Base-by-base conservation (phyloP, 1,284 basidiomycete species). In the Lentinula novae-zelandiae region DNA sequence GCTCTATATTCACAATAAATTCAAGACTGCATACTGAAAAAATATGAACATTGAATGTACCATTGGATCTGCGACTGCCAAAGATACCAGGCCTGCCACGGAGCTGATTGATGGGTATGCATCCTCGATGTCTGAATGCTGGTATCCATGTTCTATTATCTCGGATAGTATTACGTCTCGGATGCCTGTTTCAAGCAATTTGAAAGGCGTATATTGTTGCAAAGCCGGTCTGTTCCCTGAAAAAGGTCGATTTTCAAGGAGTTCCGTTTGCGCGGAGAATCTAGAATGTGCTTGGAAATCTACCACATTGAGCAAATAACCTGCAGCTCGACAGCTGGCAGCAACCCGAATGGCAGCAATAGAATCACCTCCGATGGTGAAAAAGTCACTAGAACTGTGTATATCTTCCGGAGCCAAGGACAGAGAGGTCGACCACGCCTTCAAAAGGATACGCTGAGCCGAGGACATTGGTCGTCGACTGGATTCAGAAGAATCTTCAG, bases 281-380 rank as follows among this genome's bases (percentile, higher is more conserved):
- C 15, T 53, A 15, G 52, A 53, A 38, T 53, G 52, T 20, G 33
- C 38, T 53, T 38, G 52, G 52, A 53, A 53, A 34, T 53, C 52
- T 33, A 53, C 31, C 38, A 53, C 38, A 20, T 38, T 38, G 8
- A 53, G 38, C 8, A 31, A 53, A 53, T 53, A 53, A n/a, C 52
- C 52, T n/a, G 34, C 52, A 34, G 52, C 52, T 36, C 52, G 52
- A 38, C 52, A 53, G 20, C 33, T 38, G 52, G 52, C 52, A 13
- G 52, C 33, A 20, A 53, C 52, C 13, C 52, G 52, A 38, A 53
- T 53, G 22, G 52, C 52, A 17, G 27, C 15, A 38, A 53, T 53
- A 38, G 52, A 53, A 53, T 53, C 52, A 53, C 52, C 52, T n/a
- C 52, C 52, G 33, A 53, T 33, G 34, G 52, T 38, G 52, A 53